Base-by-base conservation (phyloP, 164 flowering plant species). In the Kingdonia uniflora region DNA sequence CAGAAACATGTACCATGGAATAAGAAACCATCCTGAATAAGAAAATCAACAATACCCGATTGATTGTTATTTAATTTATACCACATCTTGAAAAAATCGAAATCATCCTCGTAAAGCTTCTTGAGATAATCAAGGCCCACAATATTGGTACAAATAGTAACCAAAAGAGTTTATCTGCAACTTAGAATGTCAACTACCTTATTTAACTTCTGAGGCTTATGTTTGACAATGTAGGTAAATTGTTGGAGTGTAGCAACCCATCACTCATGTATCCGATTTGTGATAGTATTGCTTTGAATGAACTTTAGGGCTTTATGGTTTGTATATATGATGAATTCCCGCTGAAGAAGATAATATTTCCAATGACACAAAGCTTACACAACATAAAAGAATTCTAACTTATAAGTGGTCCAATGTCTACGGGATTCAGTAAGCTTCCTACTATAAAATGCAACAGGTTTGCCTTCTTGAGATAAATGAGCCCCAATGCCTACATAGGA, bases 391-490 rank as follows among this genome's bases (percentile, higher is more conserved):
- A 54, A 54, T 14, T 54, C 48, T 11, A 23, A 12, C 12, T 55
- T 40, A 43, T 55, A 55, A 6, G 49, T 55, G 1, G 49, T 41
- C 16, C 42, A 43, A 0, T 26, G 0, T n/a, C 19, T 42, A 16
- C 44, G 17, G 1, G 51, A 40, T 17, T 44, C 26, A 2, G 39
- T 20, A 1, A 56, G 19, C 22, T 56, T 56, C 26, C 45, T 51
- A 19, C 19, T 56, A 42, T 42, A 56, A n/a, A 42, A 56, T 0
- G 59, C 51, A 46, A 8, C n/a, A n/a, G n/a, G n/a, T n/a, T n/a
- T n/a, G n/a, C n/a, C n/a, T 41, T 6, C 40, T 37, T 6, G 40
- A 13, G 6, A 6, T 6, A 37, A 13, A 37, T 37, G 6, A 6
- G 40, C 6, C 13, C 6, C 13, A 6, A 37, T 6, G 13, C 13